These are phyloP conservation scores for Penicillium sp. DNA, from an alignment of 2,329 filamentous ascomycete genomes.

Conservation along the genomic window DNA sequence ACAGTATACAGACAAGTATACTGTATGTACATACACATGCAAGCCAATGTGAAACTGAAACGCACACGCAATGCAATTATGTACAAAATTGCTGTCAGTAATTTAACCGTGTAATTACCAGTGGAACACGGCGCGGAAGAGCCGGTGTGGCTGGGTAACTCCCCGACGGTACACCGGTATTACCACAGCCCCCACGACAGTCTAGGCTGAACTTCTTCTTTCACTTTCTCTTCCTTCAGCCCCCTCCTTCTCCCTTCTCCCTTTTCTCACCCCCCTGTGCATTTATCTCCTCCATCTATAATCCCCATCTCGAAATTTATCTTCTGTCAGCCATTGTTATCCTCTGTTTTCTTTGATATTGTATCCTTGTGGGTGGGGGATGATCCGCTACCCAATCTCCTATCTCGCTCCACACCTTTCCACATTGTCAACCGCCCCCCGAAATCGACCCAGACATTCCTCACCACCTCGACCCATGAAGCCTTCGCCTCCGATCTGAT, in stretches of 20 bases:
- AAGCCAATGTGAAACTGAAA: no score
- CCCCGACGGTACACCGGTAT: not conserved
- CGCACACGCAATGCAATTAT: not conserved
- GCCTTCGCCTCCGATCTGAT: constrained; percentile 1
- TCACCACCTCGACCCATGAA: constrained; percentile 11
- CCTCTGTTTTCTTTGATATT: not conserved
- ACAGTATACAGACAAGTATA: no score
- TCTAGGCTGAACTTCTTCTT: not conserved
- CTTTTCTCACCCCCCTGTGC: not conserved
- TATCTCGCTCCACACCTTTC: constrained; percentile 20
- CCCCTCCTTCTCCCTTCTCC: not conserved
- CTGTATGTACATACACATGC: no score
- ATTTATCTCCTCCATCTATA: not conserved
- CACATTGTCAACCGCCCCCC: constrained; percentile 6
- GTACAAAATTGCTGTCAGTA: not conserved
- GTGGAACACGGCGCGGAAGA: not conserved
- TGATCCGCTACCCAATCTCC: constrained; percentile 28
- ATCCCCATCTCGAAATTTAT: not conserved
- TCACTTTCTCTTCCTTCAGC: not conserved
- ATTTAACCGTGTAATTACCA: not conserved
- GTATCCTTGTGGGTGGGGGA: constrained; percentile 20
- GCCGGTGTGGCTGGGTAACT: no score
- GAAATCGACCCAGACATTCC: not conserved
- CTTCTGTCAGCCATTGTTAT: not conserved
- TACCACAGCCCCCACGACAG: not conserved